Percentiles rank a stretch among this genome's conserved stretches.
Conservation (phyloP, 768 basidiomycete species). For the Trametes meyenii region DNA sequence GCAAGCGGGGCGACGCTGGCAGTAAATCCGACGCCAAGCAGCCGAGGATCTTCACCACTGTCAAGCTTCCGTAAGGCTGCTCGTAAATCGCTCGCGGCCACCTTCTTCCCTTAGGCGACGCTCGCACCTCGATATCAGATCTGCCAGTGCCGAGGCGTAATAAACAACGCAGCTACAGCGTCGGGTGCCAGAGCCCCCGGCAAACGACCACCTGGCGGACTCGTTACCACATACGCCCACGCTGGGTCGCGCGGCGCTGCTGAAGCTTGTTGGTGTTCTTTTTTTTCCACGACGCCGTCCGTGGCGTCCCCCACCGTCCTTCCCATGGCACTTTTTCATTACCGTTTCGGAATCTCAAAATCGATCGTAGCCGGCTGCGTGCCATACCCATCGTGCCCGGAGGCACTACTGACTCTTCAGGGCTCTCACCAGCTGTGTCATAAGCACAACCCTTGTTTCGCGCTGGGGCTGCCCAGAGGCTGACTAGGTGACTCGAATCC, state of each 20-base stretch:
- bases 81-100: background rate
- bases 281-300: background rate
- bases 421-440: constrained; percentile 1
- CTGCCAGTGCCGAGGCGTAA: background rate
- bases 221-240: constrained; percentile 8
- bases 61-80: no score
- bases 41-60: no score
- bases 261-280: background rate
- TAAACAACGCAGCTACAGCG: background rate
- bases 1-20: background rate
- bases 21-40: background rate
- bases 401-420: background rate
- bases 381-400: constrained; percentile 9
- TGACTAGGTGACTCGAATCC: no score
- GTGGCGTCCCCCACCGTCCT: background rate
- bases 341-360: constrained; percentile 10
- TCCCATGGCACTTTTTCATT: constrained; percentile 17
- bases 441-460: constrained; percentile 4
- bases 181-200: no score
- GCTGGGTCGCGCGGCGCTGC: background rate
- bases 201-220: background rate
- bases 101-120: background rate
- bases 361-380: background rate
- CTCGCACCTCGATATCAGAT: background rate
- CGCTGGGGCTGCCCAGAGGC: background rate